These are phyloP conservation scores for Trichoderma atrobrunneum DNA, from an alignment of 2,329 filamentous ascomycete species.

Conservation along the genomic window DNA sequence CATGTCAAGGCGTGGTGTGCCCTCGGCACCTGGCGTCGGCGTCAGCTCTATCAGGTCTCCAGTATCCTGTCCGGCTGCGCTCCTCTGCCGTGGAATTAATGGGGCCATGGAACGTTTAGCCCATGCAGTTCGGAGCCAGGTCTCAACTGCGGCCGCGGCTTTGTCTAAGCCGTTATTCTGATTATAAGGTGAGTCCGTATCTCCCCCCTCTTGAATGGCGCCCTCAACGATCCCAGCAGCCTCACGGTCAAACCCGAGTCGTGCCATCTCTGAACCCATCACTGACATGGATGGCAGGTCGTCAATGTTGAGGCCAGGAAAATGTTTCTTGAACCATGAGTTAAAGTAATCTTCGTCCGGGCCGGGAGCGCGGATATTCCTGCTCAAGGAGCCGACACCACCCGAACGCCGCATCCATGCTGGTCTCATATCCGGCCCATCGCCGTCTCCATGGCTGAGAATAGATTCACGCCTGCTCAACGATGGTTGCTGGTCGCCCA, in stretches of 20 bases:
- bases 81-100: constrained; percentile 36
- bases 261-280: constrained; percentile 58
- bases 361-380: constrained; percentile 69
- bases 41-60: constrained; percentile 71
- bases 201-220: constrained; percentile 48
- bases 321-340: constrained; percentile 76
- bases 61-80: constrained; percentile 32
- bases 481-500: constrained; percentile 36
- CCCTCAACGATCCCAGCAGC: constrained; percentile 49
- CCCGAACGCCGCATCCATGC: constrained; percentile 78
- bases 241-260: constrained; percentile 50
- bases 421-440: constrained; percentile 41
- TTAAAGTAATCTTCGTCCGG: constrained; percentile 84
- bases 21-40: constrained; percentile 59
- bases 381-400: constrained; percentile 78
- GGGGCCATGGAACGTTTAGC: constrained; percentile 58
- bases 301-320: constrained; percentile 75
- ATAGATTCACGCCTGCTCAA: constrained; percentile 36
- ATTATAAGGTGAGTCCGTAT: constrained; percentile 40
- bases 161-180: constrained; percentile 67
- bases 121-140: constrained; percentile 83
- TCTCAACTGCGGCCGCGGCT: constrained; percentile 82
- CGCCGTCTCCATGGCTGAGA: constrained; percentile 39
- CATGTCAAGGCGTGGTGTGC: constrained; percentile 25
- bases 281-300: constrained; percentile 64